Evolutionary conservation across 78 protist genomes (phyloP).

Genomic region (Emiliania huxleyi): DNA sequence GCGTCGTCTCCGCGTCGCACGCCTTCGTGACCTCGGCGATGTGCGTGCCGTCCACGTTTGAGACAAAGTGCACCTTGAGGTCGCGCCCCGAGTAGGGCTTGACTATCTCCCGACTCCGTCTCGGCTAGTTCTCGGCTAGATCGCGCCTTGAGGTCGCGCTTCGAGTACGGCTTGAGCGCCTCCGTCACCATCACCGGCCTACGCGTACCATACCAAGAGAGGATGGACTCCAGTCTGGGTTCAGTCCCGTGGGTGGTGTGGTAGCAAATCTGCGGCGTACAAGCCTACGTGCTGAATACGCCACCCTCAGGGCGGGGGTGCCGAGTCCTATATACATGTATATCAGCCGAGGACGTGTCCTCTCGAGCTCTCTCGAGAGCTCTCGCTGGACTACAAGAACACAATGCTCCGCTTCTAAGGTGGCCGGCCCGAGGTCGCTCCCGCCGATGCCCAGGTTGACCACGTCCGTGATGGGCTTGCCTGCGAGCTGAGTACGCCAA

Average conservation of each 20-base stretch:
- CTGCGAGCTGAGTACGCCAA: too few relatives aligned
- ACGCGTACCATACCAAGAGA: neutral
- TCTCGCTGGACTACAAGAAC: too few relatives aligned
- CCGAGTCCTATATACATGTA: too few relatives aligned
- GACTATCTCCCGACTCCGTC: slow-evolving; percentile 91
- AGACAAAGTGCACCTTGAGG: slow-evolving; percentile 50
- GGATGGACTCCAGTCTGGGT: too few relatives aligned
- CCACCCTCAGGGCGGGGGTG: too few relatives aligned
- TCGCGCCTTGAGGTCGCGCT: slow-evolving; percentile 26
- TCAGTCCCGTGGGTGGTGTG: too few relatives aligned
- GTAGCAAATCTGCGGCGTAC: too few relatives aligned
- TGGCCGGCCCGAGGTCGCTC: slow-evolving; percentile 93
- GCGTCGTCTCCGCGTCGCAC: slow-evolving; percentile 80
- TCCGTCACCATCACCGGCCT: slow-evolving; percentile 89
- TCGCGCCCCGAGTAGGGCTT: slow-evolving; percentile 69
- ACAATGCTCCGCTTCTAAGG: too few relatives aligned
- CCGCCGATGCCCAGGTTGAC: slow-evolving; percentile 96
- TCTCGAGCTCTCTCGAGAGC: too few relatives aligned
- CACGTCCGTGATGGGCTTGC: slow-evolving; percentile 84
- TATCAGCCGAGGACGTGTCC: too few relatives aligned
- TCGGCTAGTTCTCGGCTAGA: slow-evolving; percentile 90
- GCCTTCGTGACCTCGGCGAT: slow-evolving; percentile 63
- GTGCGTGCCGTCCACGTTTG: slow-evolving; percentile 96
- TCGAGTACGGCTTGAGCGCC: slow-evolving; percentile 86
- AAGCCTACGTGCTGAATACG: too few relatives aligned